These are phyloP conservation scores for Pythium chondricola DNA, from an alignment of 352 stramenopile species.

Conservation along the genomic window DNA sequence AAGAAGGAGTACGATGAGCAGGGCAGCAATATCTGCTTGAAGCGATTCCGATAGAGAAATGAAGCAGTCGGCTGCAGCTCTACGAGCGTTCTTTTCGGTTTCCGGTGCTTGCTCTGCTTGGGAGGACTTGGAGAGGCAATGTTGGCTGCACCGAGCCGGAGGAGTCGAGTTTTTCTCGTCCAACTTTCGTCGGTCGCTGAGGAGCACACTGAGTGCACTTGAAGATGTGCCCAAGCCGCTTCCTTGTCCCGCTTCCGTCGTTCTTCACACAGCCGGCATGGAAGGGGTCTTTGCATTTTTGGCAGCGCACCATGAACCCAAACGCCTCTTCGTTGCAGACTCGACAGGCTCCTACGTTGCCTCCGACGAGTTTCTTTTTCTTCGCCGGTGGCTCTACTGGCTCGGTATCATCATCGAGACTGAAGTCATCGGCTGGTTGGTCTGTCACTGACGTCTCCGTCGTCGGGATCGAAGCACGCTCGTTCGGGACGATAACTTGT, in stretches of 20 bases:
- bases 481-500: no score
- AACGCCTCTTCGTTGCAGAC: slow-evolving; percentile 36
- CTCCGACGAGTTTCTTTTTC: background rate
- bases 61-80: background rate
- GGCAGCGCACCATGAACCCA: slow-evolving; percentile 49
- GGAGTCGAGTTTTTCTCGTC: background rate
- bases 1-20: slow-evolving; percentile 76
- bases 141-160: no score
- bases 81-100: background rate
- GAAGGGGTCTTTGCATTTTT: slow-evolving; percentile 44
- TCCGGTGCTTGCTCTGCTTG: no score
- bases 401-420: no score
- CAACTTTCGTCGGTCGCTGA: slow-evolving; percentile 23
- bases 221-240: slow-evolving; percentile 24
- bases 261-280: slow-evolving; percentile 39
- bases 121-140: background rate
- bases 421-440: no score
- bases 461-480: no score
- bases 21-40: slow-evolving; percentile 58
- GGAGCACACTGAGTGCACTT: slow-evolving; percentile 23
- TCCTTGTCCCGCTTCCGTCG: slow-evolving; percentile 15
- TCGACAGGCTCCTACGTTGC: slow-evolving; percentile 14
- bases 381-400: no score
- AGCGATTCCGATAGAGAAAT: slow-evolving; percentile 22
- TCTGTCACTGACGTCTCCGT: no score